These are phyloP conservation scores for Rhodotorula sp. DNA, from an alignment of 1,284 basidiomycete species.

Conservation along the genomic window DNA sequence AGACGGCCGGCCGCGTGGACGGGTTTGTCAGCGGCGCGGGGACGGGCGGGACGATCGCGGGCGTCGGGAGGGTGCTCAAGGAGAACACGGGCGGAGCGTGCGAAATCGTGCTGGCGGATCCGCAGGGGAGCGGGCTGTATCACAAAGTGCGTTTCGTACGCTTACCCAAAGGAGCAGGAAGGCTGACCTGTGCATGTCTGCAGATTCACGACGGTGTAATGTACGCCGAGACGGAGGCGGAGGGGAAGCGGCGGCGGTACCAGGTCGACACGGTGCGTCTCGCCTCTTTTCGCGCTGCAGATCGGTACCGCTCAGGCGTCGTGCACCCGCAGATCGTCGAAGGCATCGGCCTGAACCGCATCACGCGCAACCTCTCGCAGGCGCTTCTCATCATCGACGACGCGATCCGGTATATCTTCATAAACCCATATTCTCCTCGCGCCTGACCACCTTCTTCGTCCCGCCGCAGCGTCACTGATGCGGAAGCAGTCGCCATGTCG, in stretches of 20 bases:
- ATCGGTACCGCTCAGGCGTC: neutral
- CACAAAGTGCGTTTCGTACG: constrained; percentile 67
- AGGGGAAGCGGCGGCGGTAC: constrained; percentile 90
- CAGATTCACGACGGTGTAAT: constrained; percentile 89
- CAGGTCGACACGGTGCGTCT: constrained; percentile 79
- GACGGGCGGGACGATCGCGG: constrained; percentile 93
- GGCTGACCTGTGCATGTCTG: neutral
- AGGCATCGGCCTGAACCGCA: constrained; percentile 80
- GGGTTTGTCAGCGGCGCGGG: constrained; percentile 93
- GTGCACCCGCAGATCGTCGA: constrained; percentile 50
- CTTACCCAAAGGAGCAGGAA: constrained; percentile 5
- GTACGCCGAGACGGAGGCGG: constrained; percentile 86
- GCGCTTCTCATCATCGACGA: constrained; percentile 81
- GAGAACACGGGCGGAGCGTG: constrained; percentile 62
- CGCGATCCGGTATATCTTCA: constrained; percentile 69
- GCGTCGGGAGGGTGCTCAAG: constrained; percentile 76
- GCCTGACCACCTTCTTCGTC: neutral
- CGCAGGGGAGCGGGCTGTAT: constrained; percentile 90
- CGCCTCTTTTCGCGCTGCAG: neutral
- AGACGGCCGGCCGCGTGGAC: constrained; percentile 77
- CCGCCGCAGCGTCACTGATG: constrained; percentile 71
- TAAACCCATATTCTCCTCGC: too few species aligned
- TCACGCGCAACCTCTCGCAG: constrained; percentile 79
- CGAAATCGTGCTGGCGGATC: constrained; percentile 81
- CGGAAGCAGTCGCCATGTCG: constrained; percentile 88